These are phyloP conservation scores for Kwoniella shandongensis DNA, from an alignment of 768 basidiomycete genomes.

Conservation along the genomic window DNA sequence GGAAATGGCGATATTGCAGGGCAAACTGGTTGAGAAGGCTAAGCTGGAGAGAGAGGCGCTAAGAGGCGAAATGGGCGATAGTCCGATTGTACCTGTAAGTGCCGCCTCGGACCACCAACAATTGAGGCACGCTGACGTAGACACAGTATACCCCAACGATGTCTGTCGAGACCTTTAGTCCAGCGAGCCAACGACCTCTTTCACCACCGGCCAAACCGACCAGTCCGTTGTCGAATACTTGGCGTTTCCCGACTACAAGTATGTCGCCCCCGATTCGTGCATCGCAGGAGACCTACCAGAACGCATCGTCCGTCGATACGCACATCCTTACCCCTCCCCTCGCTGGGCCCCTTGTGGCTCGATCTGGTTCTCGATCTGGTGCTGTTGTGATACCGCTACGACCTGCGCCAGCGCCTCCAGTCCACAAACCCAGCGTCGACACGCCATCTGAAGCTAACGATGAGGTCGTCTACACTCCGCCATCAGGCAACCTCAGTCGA, in stretches of 20 bases:
- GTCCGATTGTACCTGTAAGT: conserved; percentile 22
- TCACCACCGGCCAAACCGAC: conserved; percentile 12
- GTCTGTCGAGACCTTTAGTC: conserved; percentile 7
- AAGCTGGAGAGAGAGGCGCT: conserved; percentile 36
- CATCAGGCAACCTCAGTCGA: conserved; percentile 8
- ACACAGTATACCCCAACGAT: conserved; percentile 8
- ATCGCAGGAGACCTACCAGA: background rate
- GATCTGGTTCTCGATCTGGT: conserved; percentile 6
- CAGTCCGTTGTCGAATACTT: conserved; percentile 19
- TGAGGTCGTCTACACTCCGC: conserved; percentile 21
- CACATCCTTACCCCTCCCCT: conserved; percentile 16
- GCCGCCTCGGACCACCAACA: background rate
- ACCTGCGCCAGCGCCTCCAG: conserved; percentile 12
- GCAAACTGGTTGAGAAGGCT: conserved; percentile 36
- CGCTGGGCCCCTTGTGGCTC: background rate
- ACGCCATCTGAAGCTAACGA: conserved; percentile 19
- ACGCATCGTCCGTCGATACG: conserved; percentile 12
- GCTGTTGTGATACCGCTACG: conserved; percentile 2
- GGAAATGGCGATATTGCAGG: conserved; percentile 33
- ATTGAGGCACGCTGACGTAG: background rate
- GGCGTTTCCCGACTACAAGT: conserved; percentile 12
- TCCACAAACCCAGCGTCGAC: background rate
- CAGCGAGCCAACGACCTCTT: conserved; percentile 2
- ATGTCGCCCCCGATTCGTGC: background rate
- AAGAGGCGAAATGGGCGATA: conserved; percentile 14